phyloP scores from a whole-genome alignment of 805 yeast species.

The Metschnikowia sp. region DNA sequence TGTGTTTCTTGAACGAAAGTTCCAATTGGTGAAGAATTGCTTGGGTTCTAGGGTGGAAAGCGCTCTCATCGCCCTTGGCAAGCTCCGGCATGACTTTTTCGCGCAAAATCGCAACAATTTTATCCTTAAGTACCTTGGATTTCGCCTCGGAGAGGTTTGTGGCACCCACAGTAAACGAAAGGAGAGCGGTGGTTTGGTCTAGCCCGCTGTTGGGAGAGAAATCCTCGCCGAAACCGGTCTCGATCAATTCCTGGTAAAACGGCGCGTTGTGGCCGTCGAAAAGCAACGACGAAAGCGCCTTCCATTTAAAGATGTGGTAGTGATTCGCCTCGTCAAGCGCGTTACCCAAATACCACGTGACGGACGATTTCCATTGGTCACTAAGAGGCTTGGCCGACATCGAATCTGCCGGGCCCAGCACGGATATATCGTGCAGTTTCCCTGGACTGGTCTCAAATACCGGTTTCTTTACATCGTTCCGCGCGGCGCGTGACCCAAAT shows the following conservation, averaged over 20 bases:
- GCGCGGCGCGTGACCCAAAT: conserved; percentile 49
- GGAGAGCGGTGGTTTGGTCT: conserved; percentile 73
- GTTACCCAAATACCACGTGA: conserved; percentile 85
- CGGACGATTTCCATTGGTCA: conserved; percentile 71
- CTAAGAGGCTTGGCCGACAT: conserved; percentile 54
- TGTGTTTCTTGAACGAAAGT: conserved; percentile 77
- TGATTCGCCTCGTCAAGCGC: conserved; percentile 52
- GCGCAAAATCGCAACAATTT: conserved; percentile 46
- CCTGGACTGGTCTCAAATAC: conserved; percentile 29
- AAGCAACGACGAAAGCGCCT: conserved; percentile 64
- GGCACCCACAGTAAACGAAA: conserved; percentile 79
- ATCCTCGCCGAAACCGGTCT: conserved; percentile 79
- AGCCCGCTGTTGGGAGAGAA: conserved; percentile 85
- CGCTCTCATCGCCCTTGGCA: conserved; percentile 17
- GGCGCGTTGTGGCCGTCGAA: conserved; percentile 93
- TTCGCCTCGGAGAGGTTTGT: conserved; percentile 61
- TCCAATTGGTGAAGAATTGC: conserved; percentile 90
- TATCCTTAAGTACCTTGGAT: conserved; percentile 45
- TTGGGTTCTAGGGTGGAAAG: conserved; percentile 50
- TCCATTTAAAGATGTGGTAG: conserved; percentile 70
- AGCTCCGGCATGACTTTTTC: conserved; percentile 36
- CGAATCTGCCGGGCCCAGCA: conserved; percentile 73
- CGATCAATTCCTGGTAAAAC: conserved; percentile 81
- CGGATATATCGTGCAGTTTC: conserved; percentile 19
- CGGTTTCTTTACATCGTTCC: conserved; percentile 43